Conservation (phyloP, 2,329 filamentous ascomycete species). For the Cryoendolithus antarcticus region DNA sequence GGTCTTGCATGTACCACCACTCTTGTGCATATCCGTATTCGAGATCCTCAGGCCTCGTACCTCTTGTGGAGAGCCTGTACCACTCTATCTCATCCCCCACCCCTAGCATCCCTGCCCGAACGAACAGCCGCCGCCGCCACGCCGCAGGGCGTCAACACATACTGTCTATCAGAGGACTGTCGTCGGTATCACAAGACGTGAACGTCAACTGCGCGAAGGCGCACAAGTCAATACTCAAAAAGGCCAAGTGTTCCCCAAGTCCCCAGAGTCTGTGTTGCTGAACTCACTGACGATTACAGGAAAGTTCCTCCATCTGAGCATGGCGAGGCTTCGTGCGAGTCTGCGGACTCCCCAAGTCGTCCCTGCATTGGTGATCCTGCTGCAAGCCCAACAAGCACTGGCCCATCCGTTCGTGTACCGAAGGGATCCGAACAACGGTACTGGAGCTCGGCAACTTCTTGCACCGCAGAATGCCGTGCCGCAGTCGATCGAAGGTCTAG, state of each 20-base stretch:
- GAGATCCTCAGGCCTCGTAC: conserved; percentile 1
- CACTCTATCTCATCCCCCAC: not conserved
- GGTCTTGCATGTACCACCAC: conserved; percentile 7
- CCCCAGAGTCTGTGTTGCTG: conserved; percentile 8
- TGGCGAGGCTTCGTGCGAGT: conserved; percentile 9
- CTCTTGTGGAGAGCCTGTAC: conserved; percentile 1
- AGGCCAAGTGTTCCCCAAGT: conserved; percentile 7
- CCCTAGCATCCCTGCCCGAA: too few relatives aligned
- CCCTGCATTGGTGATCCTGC: conserved; percentile 14
- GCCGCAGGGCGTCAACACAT: not conserved
- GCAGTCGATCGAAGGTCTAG: conserved; percentile 1
- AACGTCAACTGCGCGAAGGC: not conserved
- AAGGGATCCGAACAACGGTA: conserved; percentile 3
- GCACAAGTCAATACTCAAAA: conserved; percentile 3
- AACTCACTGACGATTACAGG: conserved; percentile 12
- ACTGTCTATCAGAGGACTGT: conserved; percentile 5
- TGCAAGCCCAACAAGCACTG: conserved; percentile 14
- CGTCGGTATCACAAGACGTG: conserved; percentile 3
- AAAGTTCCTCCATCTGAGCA: conserved; percentile 6
- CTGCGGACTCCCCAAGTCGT: conserved; percentile 11
- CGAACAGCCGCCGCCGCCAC: too few relatives aligned
- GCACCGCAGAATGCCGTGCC: conserved; percentile 2
- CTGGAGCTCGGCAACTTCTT: conserved; percentile 2
- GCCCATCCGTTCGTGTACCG: conserved; percentile 13
- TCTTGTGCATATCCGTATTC: conserved; percentile 5